These are phyloP conservation scores for Boletus bicolor DNA, from an alignment of 768 basidiomycete species.

Conservation along the genomic window DNA sequence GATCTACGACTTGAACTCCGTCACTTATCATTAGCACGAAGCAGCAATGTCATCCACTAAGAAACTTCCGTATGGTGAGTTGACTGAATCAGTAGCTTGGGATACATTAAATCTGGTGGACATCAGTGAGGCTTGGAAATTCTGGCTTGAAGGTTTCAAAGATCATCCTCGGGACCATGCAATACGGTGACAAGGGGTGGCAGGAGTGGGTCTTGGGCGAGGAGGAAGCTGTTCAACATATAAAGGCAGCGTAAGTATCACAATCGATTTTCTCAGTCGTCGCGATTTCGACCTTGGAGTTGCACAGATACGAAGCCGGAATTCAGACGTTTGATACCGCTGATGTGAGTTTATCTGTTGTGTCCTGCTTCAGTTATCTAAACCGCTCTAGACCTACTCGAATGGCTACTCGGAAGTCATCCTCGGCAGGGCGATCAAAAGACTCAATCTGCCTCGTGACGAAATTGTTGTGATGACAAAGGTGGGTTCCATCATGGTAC, in stretches of 20 bases:
- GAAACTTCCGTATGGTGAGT: conserved; percentile 35
- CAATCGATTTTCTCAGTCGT: background rate
- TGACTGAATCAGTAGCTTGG: background rate
- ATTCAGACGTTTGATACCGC: conserved; percentile 38
- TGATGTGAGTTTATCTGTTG: conserved; percentile 21
- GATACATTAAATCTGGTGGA: background rate
- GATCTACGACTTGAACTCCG: background rate
- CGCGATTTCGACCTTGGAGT: background rate
- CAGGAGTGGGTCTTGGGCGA: conserved; percentile 51
- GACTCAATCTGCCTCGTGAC: conserved; percentile 63
- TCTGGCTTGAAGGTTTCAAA: conserved; percentile 51
- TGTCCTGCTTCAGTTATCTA: background rate
- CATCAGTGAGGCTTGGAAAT: conserved; percentile 41
- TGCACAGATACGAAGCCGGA: conserved; percentile 33
- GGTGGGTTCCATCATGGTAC: conserved; percentile 26
- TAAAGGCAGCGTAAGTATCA: conserved; percentile 43
- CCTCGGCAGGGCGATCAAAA: conserved; percentile 69
- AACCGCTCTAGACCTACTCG: conserved; percentile 49
- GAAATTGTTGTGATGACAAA: conserved; percentile 80
- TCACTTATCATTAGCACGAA: background rate
- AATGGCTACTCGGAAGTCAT: conserved; percentile 65
- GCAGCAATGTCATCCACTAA: conserved; percentile 20
- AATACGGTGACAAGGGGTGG: conserved; percentile 47
- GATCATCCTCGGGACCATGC: conserved; percentile 50
- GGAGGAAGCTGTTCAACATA: conserved; percentile 42